Evolutionary conservation across 148 eudicot species (phyloP), one percentile per base, ranked within the genome.

Genomic region (Rhododendron molle): DNA sequence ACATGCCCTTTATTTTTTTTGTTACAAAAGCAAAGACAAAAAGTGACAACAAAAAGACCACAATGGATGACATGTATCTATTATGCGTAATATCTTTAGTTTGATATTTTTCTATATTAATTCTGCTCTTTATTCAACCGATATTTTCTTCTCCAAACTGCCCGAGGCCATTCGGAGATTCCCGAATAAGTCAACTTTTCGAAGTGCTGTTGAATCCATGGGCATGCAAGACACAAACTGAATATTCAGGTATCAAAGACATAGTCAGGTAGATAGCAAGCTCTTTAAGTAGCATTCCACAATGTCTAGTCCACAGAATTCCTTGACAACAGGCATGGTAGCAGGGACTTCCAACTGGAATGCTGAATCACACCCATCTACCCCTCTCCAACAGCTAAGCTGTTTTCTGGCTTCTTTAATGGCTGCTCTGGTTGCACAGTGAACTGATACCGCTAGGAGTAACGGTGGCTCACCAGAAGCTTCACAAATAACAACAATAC

Each of bases 391-490:
- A 50, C 91, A 86, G 79, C 80, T 88, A 10, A 91, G 90, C 90
- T 96, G 96, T 74, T 83, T 88, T 87, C 97, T 91, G 15, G 99
- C 99, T 85, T 93, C 99, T 89, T 87, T 90, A 81, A 95, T 88
- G 78, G 98, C 99, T 77, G 98, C 98, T 85, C 97, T 89, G 2
- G 93, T 89, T 18, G 99, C 99, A 86, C 97, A 95, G 81, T 96
- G 98, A 84, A 93, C 97, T 13, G 99, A 92, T 72, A 89, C 92
- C 73, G 99, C 99, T 87, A 96, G 83, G 54, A 96, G 91, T 87
- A 96, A 81, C 18, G 98, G 99, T 26, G 98, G 98, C 87, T 96
- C 99, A n/a, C 99, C 99, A 44, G 99, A 96, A 81, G 98, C 99
- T 96, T 94, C 92, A 87, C 49, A 21, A 60, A 46, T 56, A 9